Base-by-base conservation (phyloP, 176 grass and related monocot species). In the Aegilops sharonensis region DNA sequence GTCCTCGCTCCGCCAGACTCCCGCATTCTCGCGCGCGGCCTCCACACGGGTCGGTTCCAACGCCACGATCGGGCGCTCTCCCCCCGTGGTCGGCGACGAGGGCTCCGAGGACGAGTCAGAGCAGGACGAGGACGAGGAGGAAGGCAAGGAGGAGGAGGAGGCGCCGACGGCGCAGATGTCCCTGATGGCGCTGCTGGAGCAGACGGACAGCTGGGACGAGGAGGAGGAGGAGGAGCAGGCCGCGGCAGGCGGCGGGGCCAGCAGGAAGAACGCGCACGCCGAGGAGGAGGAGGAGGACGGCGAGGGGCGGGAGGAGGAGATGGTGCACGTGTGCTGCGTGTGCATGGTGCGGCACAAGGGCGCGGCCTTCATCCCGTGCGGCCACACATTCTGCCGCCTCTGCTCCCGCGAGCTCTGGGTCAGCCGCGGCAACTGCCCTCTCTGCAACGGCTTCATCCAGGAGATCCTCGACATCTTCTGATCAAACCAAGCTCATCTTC, bases 311-410 rank as follows among this genome's bases (percentile, higher is more conserved):
- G 63, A 78, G 81, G 88, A 90, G 42, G 81, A 86, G 30, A 85
- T 95, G 83, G 89, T 84, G 78, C 88, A 89, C 56, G 85, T 87
- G 86, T 95, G 91, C 87, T 95, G 93, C 80, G 90, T 95, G 64
- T 95, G 93, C 88, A 92, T 95, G 93, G 91, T 92, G 69, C 77
- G 88, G 77, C 91, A 95, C 91, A 93, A 93, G 73, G 91, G 93
- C 6, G 80, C 86, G 0, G 93, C 93, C 2, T 95, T 89, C 70
- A 89, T 95, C 62, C 91, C 89, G 3, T 93, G 93, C 80, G 93
- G 93, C 64, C 91, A 91, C 86, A 95, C 93, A 68, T 95, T 91
- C 84, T 91, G 91, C 84, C 86, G 86, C 63, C 88, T 95, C 29
- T 95, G 93, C 84, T 93, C 91, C 1, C 91, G 81, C 36, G 91